Base-by-base conservation (phyloP, 257 asterid genomes). In the Nicotiana undulata region DNA sequence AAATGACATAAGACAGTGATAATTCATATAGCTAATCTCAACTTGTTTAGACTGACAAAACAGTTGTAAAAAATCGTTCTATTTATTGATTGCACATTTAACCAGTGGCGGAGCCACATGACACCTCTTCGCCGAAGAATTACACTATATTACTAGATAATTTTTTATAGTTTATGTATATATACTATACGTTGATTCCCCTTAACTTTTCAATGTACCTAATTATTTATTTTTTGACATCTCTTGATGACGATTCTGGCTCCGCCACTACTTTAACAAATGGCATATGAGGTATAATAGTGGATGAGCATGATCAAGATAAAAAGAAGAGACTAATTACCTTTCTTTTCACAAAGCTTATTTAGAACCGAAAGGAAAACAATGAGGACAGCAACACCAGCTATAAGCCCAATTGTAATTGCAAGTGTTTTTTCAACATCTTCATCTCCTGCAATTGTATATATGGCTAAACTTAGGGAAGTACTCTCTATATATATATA, bases 381-480 rank as follows among this genome's bases (percentile, higher is more conserved):
- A 55, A 95, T 82, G 64, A 95, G 92, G 52, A 93, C 70, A 8
- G 97, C 94, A 64, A 93, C 96, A 75, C 86, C 98, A 75, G 94
- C 97, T 63, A 92, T 84, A 58, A 94, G 89, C 64, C 99, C 99
- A 85, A 95, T 89, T 28, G 90, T 88, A 51, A 95, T 92, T 80
- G 99, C 99, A 3, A 93, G 88, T 26, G 95, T 89, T 89, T 80
- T 95, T 80, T 92, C 92, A 81, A 86, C 81, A 46, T 89, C 99
- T 3, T 90, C 92, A 68, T 88, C 88, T 17, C 86, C 85, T 49
- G 76, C 76, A 79, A 15, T 66, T 22, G 10, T 66, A 18, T 18
- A 18, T 1, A n/a, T 40, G n/a, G 10, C 40, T 9, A 26, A 22
- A 67, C 24, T 67, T 68, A 68, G 2, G 9, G 4, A 12, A 82